A percentile compares a stretch with the other conserved stretches of the same genome.
Conservation (phyloP, 1,284 basidiomycete species). For the Phlebopus sp. region DNA sequence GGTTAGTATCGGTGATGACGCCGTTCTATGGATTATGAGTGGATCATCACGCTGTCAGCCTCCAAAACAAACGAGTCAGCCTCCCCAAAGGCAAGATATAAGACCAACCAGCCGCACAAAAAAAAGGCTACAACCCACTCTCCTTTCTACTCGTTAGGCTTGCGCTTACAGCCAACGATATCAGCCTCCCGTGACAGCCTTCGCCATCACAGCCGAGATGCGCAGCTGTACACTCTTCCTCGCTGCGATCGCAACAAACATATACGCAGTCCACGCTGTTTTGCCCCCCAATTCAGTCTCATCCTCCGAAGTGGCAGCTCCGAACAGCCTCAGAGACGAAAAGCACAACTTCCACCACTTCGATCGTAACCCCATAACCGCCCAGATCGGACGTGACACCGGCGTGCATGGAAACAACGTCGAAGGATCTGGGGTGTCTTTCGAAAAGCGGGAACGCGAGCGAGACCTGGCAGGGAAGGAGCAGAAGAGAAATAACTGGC, state of each 20-base stretch:
- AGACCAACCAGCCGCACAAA: slow-evolving; percentile 23
- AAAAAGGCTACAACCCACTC: slow-evolving; percentile 17
- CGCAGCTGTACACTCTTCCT: slow-evolving; percentile 17
- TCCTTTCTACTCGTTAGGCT: background rate
- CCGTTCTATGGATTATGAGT: too few species aligned
- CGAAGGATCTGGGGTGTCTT: background rate
- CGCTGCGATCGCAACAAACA: slow-evolving; percentile 24
- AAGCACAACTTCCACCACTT: slow-evolving; percentile 29
- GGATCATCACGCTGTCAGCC: too few species aligned
- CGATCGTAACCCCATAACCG: slow-evolving; percentile 30
- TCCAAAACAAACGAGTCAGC: background rate
- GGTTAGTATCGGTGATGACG: too few species aligned
- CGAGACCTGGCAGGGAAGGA: too few species aligned
- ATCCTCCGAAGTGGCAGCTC: slow-evolving; percentile 10
- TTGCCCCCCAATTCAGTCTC: slow-evolving; percentile 23
- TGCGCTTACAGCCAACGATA: background rate
- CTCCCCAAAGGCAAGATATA: background rate
- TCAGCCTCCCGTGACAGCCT: background rate
- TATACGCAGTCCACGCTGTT: slow-evolving; percentile 17
- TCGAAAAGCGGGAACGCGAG: background rate
- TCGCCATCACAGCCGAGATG: slow-evolving; percentile 24
- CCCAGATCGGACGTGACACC: slow-evolving; percentile 9
- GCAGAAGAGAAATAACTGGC: too few species aligned
- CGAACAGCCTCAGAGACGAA: slow-evolving; percentile 21
- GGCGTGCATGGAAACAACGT: slow-evolving; percentile 1